Base-by-base conservation (phyloP, 768 basidiomycete species). In the Termitomyces sp. region DNA sequence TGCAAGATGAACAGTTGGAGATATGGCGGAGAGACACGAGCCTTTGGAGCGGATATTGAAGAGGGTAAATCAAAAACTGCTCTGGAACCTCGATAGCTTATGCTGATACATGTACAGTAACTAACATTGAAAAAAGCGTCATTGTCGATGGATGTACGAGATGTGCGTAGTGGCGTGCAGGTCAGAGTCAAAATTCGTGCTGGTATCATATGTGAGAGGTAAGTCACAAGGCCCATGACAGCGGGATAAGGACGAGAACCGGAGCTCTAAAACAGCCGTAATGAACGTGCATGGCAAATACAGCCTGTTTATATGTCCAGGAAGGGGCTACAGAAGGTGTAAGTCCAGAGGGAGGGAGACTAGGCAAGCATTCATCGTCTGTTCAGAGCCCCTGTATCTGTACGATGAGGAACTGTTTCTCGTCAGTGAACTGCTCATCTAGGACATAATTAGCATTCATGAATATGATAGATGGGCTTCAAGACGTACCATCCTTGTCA, bases 361-460 rank as follows among this genome's bases (percentile, higher is more conserved):
- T 40, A 12, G 15, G 35, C 15, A 30, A 28, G 19, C 17, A 15
- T 19, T 5, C 11, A 10, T 47, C 31, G 26, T 48, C 19, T 44
- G 42, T 14, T 76, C 72, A 93, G 56, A 93, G 81, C 54, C 75
- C 79, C 73, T 92, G 87, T 58, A 94, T 96, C 73, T 98, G 94
- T 31, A 85, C 86, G 62, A 98, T 92, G 65, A 97, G 79, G 76
- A 96, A 98, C 63, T 94, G 91, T 68, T 98, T 98, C 81, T 98
- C 94, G 70, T 98, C 93, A 63, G 84, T 94, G 72, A 96, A 98
- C 75, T 98, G 94, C 68, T 97, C 96, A 71, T 98, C 94, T 91
- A 63, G 37, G 23, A 44, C 17, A 10, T 17, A 33, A 37, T 55
- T 37, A 50, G 37, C 23, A 17, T 14, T 28, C 5, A 37, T 8